phyloP scores from a whole-genome alignment of 2,329 filamentous ascomycete species.

The Botrytis squamosa region DNA sequence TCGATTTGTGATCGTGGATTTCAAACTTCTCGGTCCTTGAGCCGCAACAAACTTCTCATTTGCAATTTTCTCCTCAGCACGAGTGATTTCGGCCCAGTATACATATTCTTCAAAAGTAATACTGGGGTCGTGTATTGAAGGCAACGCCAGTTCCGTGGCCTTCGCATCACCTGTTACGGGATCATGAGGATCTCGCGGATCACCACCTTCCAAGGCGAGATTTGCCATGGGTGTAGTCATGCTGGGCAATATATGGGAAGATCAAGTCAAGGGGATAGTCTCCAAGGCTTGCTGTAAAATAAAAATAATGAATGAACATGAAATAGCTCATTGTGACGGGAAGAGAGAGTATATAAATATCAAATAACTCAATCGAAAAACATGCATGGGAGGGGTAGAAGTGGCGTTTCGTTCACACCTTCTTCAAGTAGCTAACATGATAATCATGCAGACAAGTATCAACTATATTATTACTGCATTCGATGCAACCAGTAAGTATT shows the following conservation, averaged over 20 bases:
- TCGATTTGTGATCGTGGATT: neutral
- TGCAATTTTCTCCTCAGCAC: constrained; percentile 35
- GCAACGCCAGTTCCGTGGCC: constrained; percentile 25
- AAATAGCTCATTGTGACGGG: neutral
- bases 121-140: constrained; percentile 34
- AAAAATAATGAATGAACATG: neutral
- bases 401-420: neutral
- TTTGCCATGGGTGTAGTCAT: constrained; percentile 26
- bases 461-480: neutral
- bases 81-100: constrained; percentile 39
- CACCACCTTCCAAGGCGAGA: constrained; percentile 33
- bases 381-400: neutral
- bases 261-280: neutral
- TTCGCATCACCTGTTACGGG: constrained; percentile 18
- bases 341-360: neutral
- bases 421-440: constrained; percentile 9
- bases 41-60: constrained; percentile 20
- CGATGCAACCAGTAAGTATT: neutral
- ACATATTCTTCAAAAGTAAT: constrained; percentile 41
- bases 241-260: constrained; percentile 13
- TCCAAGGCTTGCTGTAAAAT: neutral
- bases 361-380: neutral
- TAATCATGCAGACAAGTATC: constrained; percentile 9
- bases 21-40: constrained; percentile 14
- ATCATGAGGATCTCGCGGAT: constrained; percentile 30